Evolutionary conservation across 2,329 filamentous ascomycete genomes (phyloP), one percentile per base, ranked within the genome.

Genomic region (Ophiocordyceps camponoti-saundersi): DNA sequence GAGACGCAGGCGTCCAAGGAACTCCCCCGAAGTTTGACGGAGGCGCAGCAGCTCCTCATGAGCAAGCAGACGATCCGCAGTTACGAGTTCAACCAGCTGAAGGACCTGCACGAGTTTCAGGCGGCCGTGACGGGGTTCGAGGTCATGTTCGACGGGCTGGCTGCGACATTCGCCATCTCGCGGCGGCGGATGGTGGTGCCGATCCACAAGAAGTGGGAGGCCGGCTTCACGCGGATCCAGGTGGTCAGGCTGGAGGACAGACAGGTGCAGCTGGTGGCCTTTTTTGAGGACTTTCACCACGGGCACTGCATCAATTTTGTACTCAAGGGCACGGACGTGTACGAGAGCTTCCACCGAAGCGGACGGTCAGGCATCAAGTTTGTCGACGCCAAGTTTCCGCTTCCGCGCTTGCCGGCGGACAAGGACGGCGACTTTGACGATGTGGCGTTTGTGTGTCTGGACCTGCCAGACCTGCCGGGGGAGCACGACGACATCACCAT

Each of bases 181-280:
- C 79, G 88, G 29, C 79, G 85, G 44, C 77, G 85, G 53, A 92
- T 89, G 82, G 85, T 95, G 13, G 86, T 94, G 16, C 86, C 86
- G 0, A 90, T 95, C 53, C 85, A 93, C 67, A 94, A 95, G 66
- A 92, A 92, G 62, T 93, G 86, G 85, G 87, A 93, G 58, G 85
- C 88, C 2, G 78, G 73, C n/a, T 74, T 73, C 36, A 85, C 85
- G 10, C 79, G 89, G 34, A 70, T 95, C 8, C 88, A 95, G 59
- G 71, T 95, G 36, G 78, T 95, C 34, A 58, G 55, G 47, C 72
- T 79, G 53, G 80, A 82, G 52, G 84, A 88, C 51, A 84, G 79
- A 56, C 75, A 83, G 15, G 64, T 84, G 21, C 86, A 94, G 60
- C 67, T 95, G 29, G 66, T 93, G 21, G 87, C 81, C 3, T 95